Evolutionary conservation across 108 stramenopile species (phyloP).

Genomic region (Cyclotella choctawhatcheeana): DNA sequence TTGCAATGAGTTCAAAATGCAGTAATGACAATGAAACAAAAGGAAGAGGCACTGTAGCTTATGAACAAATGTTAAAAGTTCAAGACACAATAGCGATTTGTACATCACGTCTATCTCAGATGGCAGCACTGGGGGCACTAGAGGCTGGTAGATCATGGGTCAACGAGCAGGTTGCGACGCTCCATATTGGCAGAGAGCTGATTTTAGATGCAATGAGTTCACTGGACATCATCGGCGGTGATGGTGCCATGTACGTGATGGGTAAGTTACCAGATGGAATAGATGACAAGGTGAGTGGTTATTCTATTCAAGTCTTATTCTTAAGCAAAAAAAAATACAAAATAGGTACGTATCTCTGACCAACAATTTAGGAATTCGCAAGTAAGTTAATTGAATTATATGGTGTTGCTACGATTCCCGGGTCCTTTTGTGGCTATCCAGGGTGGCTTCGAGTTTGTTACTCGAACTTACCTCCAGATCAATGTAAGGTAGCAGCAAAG

Average conservation of each 20-base stretch:
- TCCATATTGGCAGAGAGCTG: slow-evolving; percentile 67
- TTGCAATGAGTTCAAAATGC: slow-evolving; percentile 62
- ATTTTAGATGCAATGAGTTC: slow-evolving; percentile 77
- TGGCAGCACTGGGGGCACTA: slow-evolving; percentile 88
- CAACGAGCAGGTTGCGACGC: slow-evolving; percentile 62
- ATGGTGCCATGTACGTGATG: slow-evolving; percentile 95
- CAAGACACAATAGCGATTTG: slow-evolving; percentile 94
- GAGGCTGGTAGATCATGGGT: slow-evolving; percentile 81
- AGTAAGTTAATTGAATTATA: slow-evolving; percentile 72
- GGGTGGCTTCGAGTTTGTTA: slow-evolving; percentile 90
- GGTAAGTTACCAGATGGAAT: slow-evolving; percentile 74
- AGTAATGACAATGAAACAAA: slow-evolving; percentile 13
- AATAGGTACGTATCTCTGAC: no score
- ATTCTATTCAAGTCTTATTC: slow-evolving; percentile 3
- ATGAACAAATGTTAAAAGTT: slow-evolving; percentile 69
- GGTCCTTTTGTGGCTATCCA: slow-evolving; percentile 82
- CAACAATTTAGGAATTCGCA: slow-evolving; percentile 55
- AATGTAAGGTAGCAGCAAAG: slow-evolving; percentile 64
- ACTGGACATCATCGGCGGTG: slow-evolving; percentile 74
- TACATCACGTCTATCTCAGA: slow-evolving; percentile 83
- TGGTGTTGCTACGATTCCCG: slow-evolving; percentile 92
- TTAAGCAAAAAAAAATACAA: not conserved
- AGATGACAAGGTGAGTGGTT: slow-evolving; percentile 48
- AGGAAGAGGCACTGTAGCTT: slow-evolving; percentile 59
- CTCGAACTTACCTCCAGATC: slow-evolving; percentile 74